phyloP scores from a whole-genome alignment of 106 monocot genomes.

The Gastrodia elata region DNA sequence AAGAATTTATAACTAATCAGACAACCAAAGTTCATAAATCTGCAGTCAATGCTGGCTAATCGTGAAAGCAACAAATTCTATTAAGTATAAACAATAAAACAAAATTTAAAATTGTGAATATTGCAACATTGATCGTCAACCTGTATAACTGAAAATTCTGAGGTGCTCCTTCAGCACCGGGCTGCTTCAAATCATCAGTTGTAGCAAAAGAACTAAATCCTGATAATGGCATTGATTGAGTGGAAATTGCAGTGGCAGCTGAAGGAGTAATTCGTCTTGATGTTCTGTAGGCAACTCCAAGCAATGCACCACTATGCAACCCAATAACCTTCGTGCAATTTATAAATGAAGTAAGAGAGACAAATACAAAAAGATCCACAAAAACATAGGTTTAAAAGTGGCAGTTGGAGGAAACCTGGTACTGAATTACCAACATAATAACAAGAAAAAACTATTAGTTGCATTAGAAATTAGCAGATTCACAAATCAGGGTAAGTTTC shows the following conservation, averaged over 20 bases:
- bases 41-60: not conserved
- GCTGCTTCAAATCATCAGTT: conserved; percentile 57
- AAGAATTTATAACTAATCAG: conserved; percentile 6
- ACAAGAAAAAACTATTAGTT: not conserved
- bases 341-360: conserved; percentile 7
- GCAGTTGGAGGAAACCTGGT: not conserved
- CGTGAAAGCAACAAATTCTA: not conserved
- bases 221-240: conserved; percentile 91
- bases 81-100: not conserved
- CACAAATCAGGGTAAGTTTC: too few species aligned
- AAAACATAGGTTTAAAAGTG: not conserved
- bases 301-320: conserved; percentile 91
- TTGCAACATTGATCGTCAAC: conserved; percentile 12
- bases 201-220: conserved; percentile 83
- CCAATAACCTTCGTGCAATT: conserved; percentile 66
- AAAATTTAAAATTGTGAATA: not conserved
- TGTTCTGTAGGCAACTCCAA: conserved; percentile 91
- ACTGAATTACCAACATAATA: not conserved
- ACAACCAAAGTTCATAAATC: not conserved
- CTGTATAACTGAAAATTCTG: conserved; percentile 98
- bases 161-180: conserved; percentile 58
- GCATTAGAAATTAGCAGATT: not conserved
- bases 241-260: conserved; percentile 76
- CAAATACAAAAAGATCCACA: not conserved
- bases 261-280: conserved; percentile 70